A percentile compares a stretch with the other conserved stretches of the same genome.
Conservation (phyloP, 1,284 basidiomycete genomes). For the Naganishia cerealis region DNA sequence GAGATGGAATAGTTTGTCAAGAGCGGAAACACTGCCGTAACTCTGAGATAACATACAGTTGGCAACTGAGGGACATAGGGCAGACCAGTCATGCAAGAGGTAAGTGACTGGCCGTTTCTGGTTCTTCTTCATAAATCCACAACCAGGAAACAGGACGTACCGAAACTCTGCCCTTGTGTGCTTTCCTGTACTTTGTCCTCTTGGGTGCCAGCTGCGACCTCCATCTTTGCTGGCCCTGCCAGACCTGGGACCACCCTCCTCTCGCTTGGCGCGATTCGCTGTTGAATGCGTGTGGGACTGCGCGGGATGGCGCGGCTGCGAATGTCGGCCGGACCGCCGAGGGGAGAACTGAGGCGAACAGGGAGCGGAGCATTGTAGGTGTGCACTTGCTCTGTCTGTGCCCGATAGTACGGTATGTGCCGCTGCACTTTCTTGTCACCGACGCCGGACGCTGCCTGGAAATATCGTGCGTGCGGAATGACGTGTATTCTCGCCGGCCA, state of each 20-base stretch:
- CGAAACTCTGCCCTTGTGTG: constrained; percentile 82
- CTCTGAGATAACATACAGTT: constrained; percentile 37
- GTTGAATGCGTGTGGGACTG: not conserved
- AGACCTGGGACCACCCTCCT: constrained; percentile 19
- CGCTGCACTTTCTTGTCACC: not conserved
- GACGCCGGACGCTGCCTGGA: not conserved
- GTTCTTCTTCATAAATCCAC: not conserved
- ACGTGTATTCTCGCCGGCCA: not conserved
- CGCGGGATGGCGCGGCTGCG: not conserved
- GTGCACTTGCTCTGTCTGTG: not conserved
- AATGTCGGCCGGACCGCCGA: constrained; percentile 13
- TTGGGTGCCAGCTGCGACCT: constrained; percentile 69
- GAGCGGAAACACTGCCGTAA: not conserved
- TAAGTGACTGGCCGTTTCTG: not conserved
- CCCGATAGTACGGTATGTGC: not conserved
- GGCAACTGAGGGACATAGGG: constrained; percentile 37
- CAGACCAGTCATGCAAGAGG: not conserved
- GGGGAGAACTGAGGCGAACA: constrained; percentile 13
- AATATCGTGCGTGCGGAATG: constrained; percentile 13
- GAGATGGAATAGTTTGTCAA: constrained; percentile 40
- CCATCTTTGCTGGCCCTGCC: constrained; percentile 27
- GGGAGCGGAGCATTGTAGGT: constrained; percentile 8
- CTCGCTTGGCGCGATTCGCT: constrained; percentile 5
- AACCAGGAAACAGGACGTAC: constrained; percentile 59
- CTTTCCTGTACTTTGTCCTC: constrained; percentile 75